Evolutionary conservation across 176 grass and related monocot species (phyloP).

Genomic region (Rhynchospora pubera): DNA sequence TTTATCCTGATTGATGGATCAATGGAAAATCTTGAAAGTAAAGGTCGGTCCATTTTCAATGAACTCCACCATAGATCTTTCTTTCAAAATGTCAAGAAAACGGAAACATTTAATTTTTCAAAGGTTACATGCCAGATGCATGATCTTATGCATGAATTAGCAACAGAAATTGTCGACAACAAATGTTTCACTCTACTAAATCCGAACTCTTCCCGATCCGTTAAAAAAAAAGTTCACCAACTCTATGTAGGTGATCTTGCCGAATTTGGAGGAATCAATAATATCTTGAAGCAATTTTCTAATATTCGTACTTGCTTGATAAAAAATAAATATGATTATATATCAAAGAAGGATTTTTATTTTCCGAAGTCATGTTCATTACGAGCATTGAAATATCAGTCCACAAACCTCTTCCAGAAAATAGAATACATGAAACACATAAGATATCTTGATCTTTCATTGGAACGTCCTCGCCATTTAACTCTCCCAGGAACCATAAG

Average conservation of each 20-base stretch:
- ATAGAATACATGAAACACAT: neutral
- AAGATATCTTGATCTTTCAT: neutral
- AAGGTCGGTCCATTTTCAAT: conserved; percentile 14
- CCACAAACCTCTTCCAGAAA: neutral
- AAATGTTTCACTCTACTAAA: neutral
- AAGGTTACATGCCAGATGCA: neutral
- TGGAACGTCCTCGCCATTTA: too few species aligned
- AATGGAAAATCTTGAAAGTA: neutral
- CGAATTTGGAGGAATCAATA: neutral
- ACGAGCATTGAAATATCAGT: neutral
- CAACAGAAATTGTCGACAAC: neutral
- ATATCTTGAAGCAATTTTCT: neutral
- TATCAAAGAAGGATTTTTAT: neutral
- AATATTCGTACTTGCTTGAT: neutral
- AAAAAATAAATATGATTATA: neutral
- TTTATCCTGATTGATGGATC: neutral
- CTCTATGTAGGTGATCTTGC: neutral
- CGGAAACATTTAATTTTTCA: too few species aligned
- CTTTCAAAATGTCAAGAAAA: neutral
- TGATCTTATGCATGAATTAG: neutral
- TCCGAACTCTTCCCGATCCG: too few species aligned
- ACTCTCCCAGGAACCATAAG: neutral
- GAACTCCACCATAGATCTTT: conserved; percentile 15
- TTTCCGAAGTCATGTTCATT: neutral
- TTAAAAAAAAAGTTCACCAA: neutral